phyloP scores from a whole-genome alignment of 2,329 filamentous ascomycete species.

The Lasiodiplodia hormozganensis region DNA sequence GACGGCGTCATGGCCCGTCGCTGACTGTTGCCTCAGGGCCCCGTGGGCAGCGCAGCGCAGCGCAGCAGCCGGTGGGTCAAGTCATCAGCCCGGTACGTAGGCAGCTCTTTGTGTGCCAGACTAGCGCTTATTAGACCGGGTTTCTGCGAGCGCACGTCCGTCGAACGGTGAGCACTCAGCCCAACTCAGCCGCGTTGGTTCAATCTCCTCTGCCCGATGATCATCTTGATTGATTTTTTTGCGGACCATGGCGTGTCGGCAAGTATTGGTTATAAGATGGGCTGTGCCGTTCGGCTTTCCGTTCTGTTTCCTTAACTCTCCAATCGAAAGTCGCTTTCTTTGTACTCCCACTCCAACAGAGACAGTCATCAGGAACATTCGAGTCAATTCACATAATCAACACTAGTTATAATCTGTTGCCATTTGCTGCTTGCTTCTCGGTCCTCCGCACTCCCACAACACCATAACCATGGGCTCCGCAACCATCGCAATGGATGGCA shows the following conservation, averaged over 20 bases:
- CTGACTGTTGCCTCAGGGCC: conserved; percentile 5
- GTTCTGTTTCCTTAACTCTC: background rate
- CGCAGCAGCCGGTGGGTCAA: background rate
- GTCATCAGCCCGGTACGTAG: conserved; percentile 12
- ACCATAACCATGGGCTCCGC: background rate
- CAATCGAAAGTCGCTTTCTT: background rate
- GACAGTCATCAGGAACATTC: background rate
- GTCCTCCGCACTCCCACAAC: background rate
- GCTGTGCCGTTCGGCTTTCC: background rate
- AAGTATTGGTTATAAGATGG: background rate
- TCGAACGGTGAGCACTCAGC: conserved; percentile 7
- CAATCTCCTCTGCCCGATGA: conserved; percentile 12
- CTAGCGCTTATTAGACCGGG: conserved; percentile 16
- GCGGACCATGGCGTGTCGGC: conserved; percentile 3
- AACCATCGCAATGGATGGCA: conserved; percentile 17
- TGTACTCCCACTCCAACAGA: background rate
- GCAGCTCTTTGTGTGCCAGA: background rate
- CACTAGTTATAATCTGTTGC: background rate
- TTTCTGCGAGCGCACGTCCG: conserved; percentile 19
- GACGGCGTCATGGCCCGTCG: background rate
- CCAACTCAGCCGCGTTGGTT: conserved; percentile 21
- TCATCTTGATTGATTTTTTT: background rate
- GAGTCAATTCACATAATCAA: background rate
- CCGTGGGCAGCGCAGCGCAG: background rate
- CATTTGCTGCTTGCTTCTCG: background rate